A percentile compares a stretch with the other conserved stretches of the same genome.
Conservation (phyloP, 768 basidiomycete species). For the Termitomyces sp. region DNA sequence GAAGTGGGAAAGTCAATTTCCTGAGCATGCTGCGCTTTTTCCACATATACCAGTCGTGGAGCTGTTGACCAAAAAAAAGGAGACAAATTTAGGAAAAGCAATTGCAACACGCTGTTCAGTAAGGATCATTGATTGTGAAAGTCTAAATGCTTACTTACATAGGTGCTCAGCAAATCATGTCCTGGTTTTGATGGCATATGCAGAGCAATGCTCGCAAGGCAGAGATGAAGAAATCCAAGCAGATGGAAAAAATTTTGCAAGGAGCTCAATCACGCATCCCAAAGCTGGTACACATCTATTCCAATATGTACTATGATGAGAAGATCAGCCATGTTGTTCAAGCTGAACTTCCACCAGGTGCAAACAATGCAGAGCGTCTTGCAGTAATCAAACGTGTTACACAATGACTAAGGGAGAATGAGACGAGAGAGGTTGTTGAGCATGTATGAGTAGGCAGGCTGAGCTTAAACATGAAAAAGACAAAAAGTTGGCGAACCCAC, state of each 20-base stretch:
- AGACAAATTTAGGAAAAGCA: not conserved
- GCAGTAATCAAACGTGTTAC: not conserved
- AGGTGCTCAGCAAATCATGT: not conserved
- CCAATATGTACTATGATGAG: constrained; percentile 1
- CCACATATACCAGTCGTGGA: not conserved
- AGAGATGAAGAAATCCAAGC: not conserved
- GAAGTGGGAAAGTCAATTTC: not conserved
- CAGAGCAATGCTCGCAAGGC: not conserved
- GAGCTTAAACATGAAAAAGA: not conserved
- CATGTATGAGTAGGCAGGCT: not conserved
- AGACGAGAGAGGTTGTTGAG: not conserved
- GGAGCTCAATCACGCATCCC: not conserved
- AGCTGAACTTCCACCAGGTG: not conserved
- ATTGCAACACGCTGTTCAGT: not conserved
- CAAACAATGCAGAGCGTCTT: not conserved
- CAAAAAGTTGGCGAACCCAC: not conserved
- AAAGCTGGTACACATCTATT: constrained; percentile 1
- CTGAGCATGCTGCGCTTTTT: not conserved
- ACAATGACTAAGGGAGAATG: not conserved
- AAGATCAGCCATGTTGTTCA: not conserved
- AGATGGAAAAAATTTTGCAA: not conserved
- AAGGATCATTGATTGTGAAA: not conserved
- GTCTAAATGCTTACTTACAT: not conserved
- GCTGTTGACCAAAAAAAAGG: not conserved
- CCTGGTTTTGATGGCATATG: not conserved